Percentiles rank a stretch among this genome's conserved stretches.
phyloP scores from a whole-genome alignment of 1,139 yeast species.

The Lodderomyces parapsilosis region DNA sequence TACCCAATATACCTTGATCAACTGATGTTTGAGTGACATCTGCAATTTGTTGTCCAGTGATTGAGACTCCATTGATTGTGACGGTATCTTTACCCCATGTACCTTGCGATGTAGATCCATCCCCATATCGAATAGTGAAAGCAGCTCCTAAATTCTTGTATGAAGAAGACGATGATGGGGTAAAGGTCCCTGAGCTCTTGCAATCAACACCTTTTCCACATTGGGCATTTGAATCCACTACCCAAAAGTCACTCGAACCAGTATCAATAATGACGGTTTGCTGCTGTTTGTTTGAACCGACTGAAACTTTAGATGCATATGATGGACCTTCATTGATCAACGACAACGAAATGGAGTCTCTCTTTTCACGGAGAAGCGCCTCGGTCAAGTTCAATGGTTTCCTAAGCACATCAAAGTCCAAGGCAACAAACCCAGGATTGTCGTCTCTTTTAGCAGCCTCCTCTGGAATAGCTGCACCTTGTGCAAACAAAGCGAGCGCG shows the following conservation, averaged over 20 bases:
- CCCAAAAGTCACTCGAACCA: conserved; percentile 33
- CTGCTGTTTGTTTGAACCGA: conserved; percentile 13
- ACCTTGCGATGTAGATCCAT: conserved; percentile 36
- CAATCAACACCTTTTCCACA: conserved; percentile 9
- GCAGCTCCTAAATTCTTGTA: conserved; percentile 8
- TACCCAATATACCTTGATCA: conserved; percentile 20
- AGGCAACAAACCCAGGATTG: conserved; percentile 10
- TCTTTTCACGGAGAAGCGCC: conserved; percentile 12
- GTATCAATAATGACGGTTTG: conserved; percentile 17
- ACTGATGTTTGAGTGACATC: conserved; percentile 15
- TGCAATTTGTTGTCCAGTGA: conserved; percentile 17
- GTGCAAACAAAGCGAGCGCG: conserved; percentile 13
- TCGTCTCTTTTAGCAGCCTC: conserved; percentile 1
- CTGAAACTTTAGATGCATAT: conserved; percentile 9
- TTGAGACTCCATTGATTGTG: conserved; percentile 13
- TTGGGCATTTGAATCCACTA: conserved; percentile 10
- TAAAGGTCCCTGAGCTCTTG: conserved; percentile 8
- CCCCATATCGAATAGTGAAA: conserved; percentile 14
- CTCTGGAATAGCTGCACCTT: conserved; percentile 13
- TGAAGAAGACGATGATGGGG: conserved; percentile 7
- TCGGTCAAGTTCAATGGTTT: conserved; percentile 20
- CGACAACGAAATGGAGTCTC: conserved; percentile 7
- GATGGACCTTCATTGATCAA: conserved; percentile 8
- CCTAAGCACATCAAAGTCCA: conserved; percentile 11
- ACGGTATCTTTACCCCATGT: conserved; percentile 53